These are phyloP conservation scores for Suhomyces ambrosiae DNA, from an alignment of 1,139 yeast species.

Conservation along the genomic window DNA sequence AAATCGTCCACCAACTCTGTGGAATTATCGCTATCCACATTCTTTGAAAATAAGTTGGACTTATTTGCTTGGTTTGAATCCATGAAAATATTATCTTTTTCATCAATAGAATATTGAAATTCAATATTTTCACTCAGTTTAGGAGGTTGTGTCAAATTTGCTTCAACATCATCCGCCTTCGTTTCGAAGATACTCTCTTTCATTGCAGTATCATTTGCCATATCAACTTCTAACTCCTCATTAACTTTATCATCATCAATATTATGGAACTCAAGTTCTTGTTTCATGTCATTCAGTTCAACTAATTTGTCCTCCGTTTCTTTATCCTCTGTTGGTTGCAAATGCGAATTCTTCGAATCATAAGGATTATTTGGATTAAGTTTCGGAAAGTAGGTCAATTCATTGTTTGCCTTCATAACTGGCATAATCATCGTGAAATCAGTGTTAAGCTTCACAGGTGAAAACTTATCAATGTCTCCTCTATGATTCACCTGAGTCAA, in stretches of 20 bases:
- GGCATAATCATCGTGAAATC: slow-evolving; percentile 47
- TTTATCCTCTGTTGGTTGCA: too few relatives aligned
- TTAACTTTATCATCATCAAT: too few relatives aligned
- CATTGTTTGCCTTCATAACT: slow-evolving; percentile 20
- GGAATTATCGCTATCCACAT: slow-evolving; percentile 21
- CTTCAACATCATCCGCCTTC: too few relatives aligned
- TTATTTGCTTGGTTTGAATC: slow-evolving; percentile 9
- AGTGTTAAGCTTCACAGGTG: slow-evolving; percentile 35
- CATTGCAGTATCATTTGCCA: not conserved
- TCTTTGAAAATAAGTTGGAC: slow-evolving; percentile 24
- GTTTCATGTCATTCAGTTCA: too few relatives aligned
- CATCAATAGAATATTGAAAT: not conserved
- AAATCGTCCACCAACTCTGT: slow-evolving; percentile 38
- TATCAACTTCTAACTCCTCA: not conserved
- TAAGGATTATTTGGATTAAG: slow-evolving; percentile 6
- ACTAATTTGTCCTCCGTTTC: too few relatives aligned
- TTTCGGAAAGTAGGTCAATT: slow-evolving; percentile 15
- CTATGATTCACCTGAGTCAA: slow-evolving; percentile 31
- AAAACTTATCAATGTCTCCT: slow-evolving; percentile 20
- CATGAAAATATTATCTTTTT: slow-evolving; percentile 14
- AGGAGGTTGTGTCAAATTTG: too few relatives aligned
- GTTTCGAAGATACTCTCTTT: too few relatives aligned
- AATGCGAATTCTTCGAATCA: not conserved
- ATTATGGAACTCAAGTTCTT: too few relatives aligned
- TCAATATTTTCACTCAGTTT: not conserved